Evolutionary conservation across 2,329 filamentous ascomycete genomes (phyloP).

Genomic region (Monilinia fructigena): DNA sequence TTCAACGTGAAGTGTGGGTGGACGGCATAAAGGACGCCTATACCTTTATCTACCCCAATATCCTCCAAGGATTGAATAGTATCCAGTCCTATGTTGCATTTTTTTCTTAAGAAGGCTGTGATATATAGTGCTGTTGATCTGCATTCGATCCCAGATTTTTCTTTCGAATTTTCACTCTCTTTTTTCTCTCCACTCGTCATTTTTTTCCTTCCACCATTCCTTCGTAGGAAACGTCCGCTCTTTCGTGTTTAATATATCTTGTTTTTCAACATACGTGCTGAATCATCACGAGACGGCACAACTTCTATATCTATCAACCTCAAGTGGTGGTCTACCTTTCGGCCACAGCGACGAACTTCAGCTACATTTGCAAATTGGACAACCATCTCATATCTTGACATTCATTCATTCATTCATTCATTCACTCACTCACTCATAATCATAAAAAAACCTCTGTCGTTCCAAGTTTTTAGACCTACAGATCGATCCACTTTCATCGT

Average conservation of each 20-base stretch:
- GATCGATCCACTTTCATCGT: constrained; percentile 1
- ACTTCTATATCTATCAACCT: background rate
- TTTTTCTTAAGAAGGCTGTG: constrained; percentile 14
- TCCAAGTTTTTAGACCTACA: background rate
- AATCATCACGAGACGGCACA: background rate
- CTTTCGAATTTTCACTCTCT: constrained; percentile 6
- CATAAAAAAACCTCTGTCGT: background rate
- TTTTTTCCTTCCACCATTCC: background rate
- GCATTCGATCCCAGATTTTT: background rate
- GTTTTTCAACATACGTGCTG: background rate
- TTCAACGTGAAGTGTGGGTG: constrained; percentile 15
- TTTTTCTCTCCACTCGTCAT: background rate
- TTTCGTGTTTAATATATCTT: background rate
- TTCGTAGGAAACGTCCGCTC: constrained; percentile 1
- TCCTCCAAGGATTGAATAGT: constrained; percentile 1
- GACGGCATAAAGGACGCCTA: background rate
- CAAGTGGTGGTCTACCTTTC: constrained; percentile 13
- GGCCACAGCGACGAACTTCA: background rate
- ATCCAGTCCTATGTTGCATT: constrained; percentile 1
- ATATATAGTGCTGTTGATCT: background rate
- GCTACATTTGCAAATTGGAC: background rate
- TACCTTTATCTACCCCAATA: background rate
- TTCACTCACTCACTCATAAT: background rate
- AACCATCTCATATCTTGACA: background rate
- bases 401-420: background rate